phyloP scores from a whole-genome alignment of 805 yeast species.

The fission yeast (Schizosaccharomyces pombe) region DNA sequence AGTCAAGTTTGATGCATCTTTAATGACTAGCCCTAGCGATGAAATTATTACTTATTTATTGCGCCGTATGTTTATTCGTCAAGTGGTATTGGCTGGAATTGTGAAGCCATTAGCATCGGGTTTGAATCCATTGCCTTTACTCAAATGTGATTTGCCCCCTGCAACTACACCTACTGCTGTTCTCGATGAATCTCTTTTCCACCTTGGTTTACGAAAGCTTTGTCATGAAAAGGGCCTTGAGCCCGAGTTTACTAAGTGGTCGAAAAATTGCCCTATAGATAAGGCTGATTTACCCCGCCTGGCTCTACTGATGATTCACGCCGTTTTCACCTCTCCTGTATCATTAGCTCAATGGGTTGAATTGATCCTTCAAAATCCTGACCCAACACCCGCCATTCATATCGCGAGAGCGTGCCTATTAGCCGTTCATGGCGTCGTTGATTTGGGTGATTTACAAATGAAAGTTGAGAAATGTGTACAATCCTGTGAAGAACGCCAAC shows the following conservation, averaged over 20 bases:
- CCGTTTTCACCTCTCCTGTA: background rate
- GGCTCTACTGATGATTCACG: background rate
- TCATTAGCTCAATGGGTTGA: background rate
- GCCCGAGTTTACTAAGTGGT: background rate
- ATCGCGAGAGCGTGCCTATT: background rate
- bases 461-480: background rate
- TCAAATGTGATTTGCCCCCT: background rate
- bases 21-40: background rate
- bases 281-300: background rate
- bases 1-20: background rate
- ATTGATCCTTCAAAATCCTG: background rate
- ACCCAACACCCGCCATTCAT: slow-evolving; percentile 2
- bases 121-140: background rate
- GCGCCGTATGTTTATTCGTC: slow-evolving; percentile 1
- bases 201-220: background rate
- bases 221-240: background rate
- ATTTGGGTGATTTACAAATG: background rate
- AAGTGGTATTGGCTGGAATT: background rate
- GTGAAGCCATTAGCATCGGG: background rate
- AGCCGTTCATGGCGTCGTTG: background rate
- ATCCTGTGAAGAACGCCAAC: background rate
- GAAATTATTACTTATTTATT: background rate
- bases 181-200: background rate
- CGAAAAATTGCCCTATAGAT: background rate
- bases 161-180: background rate